Percentiles rank a stretch among this genome's conserved stretches.
These are phyloP conservation scores for Triglochin maritima DNA, from an alignment of 106 monocot species.

Conservation along the genomic window DNA sequence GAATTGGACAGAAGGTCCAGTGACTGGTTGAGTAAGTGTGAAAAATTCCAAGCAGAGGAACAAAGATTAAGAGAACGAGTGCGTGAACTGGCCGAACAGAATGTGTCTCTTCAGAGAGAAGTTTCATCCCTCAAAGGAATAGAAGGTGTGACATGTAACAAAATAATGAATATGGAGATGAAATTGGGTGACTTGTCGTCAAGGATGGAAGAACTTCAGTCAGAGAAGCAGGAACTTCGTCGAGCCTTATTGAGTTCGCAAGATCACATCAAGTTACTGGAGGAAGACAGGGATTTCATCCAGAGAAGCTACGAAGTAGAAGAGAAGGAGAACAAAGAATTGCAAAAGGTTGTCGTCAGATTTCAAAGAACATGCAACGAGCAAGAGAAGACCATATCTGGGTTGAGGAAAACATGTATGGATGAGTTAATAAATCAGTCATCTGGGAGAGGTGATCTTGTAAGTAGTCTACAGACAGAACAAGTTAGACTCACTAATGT, in stretches of 20 bases:
- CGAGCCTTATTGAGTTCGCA: constrained; percentile 36
- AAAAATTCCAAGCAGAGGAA: too few species aligned
- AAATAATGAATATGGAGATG: too few species aligned
- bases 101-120: too few species aligned
- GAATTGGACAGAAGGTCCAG: constrained; percentile 68
- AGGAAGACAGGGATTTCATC: constrained; percentile 39
- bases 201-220: constrained; percentile 34
- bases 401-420: constrained; percentile 49
- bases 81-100: too few species aligned
- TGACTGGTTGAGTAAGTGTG: constrained; percentile 4
- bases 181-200: constrained; percentile 33
- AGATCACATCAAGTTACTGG: constrained; percentile 28
- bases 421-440: constrained; percentile 23
- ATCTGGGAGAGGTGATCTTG: constrained; percentile 20
- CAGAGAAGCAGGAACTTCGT: constrained; percentile 36
- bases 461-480: constrained; percentile 48
- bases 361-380: constrained; percentile 64
- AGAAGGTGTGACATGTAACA: too few species aligned
- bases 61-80: too few species aligned
- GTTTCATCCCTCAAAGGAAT: too few species aligned
- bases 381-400: constrained; percentile 77
- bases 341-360: constrained; percentile 42
- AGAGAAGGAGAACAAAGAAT: constrained; percentile 59
- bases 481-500: constrained; percentile 68
- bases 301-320: constrained; percentile 40